phyloP scores from a whole-genome alignment of 371 early-diverging fungal genomes.

The Homolaphlyctis polyrhiza region DNA sequence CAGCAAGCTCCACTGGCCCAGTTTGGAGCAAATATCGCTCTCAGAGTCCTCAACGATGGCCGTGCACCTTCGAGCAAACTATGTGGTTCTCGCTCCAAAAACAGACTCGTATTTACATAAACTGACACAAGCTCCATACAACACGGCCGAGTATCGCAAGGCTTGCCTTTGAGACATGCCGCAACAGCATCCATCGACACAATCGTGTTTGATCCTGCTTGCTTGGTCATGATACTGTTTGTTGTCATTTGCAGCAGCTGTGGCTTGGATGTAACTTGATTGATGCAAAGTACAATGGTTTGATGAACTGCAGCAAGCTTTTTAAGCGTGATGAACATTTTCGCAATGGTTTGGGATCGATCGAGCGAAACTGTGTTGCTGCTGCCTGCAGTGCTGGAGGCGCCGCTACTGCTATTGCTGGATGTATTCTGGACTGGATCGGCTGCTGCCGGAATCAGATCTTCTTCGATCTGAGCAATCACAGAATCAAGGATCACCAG shows the following conservation, averaged over 20 bases:
- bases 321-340: constrained; percentile 37
- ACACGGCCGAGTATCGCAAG: too few species aligned
- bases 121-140: not conserved
- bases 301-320: constrained; percentile 51
- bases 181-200: too few species aligned
- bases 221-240: too few species aligned
- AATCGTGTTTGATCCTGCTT: too few species aligned
- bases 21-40: not conserved
- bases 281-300: constrained; percentile 62
- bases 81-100: not conserved
- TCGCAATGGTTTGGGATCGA: not conserved
- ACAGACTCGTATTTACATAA: not conserved
- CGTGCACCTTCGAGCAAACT: not conserved
- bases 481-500: constrained; percentile 80
- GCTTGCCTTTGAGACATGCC: too few species aligned
- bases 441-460: too few species aligned
- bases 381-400: too few species aligned
- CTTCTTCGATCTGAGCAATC: too few species aligned
- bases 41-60: not conserved
- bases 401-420: too few species aligned
- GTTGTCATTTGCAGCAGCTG: too few species aligned
- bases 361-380: not conserved
- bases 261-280: constrained; percentile 43
- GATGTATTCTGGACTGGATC: too few species aligned
- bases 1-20: not conserved